Base-by-base conservation (phyloP, 2,329 filamentous ascomycete genomes). In the Cordyceps cateniannulata region DNA sequence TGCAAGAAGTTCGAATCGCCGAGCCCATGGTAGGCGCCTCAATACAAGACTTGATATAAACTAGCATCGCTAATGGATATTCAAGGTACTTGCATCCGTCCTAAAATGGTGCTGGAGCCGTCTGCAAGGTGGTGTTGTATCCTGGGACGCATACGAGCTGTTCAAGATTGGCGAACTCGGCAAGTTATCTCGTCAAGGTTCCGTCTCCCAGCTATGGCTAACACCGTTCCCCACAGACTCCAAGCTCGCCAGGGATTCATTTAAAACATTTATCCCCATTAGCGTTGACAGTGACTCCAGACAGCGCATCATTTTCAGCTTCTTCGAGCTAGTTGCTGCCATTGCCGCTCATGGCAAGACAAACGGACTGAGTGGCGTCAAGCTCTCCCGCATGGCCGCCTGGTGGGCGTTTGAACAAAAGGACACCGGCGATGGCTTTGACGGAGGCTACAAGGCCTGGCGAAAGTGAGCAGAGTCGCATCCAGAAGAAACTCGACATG, bases 81-180 rank as follows among this genome's bases (percentile, higher is more conserved):
- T n/a, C 44, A 32, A 96, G 91, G 92, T 96, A 61, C 84, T 99
- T 59, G 93, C 92, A 65, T 95, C 93, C 68, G 92, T 97, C 47
- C 81, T 95, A 65, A 99, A 98, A 79, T 99, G 95, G 95, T 98
- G 93, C 75, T 99, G 95, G 95, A 93, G 91, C 72, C 86, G 95
- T 76, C 79, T 99, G 55, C 85, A 89, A 47, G 91, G 92, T 62
- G 95, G 95, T 69, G 87, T 99, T 16, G 93, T 99, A 40, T 92
- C 91, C 62, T 98, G 95, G 95, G 92, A 97, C 69, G 91, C 91
- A 47, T 99, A 99, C 71, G 93, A 98, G 72, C 83, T 96, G 24
- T 99, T 99, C 81, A 92, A 90, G 69, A 88, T 96, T 66, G 95
- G 95, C 71, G 95, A 99, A 77, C 85, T 89, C 79, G 92, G 92